These are phyloP conservation scores for Sextonia rubra DNA, from an alignment of 164 flowering plant species.

Conservation along the genomic window DNA sequence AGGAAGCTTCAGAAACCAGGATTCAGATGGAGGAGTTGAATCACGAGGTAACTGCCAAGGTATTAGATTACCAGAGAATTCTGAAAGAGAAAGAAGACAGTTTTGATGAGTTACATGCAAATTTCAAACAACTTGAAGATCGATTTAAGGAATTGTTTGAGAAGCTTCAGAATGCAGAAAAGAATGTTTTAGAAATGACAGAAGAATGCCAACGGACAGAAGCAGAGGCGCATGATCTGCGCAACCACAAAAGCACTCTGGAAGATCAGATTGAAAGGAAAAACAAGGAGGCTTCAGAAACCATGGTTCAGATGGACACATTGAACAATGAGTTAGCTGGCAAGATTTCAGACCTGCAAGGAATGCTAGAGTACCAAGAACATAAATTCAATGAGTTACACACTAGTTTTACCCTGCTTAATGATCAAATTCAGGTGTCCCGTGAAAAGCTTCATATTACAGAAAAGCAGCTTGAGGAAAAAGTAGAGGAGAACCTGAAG, in stretches of 20 bases:
- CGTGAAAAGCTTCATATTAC: slow-evolving; percentile 19
- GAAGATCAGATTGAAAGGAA: slow-evolving; percentile 28
- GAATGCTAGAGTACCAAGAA: slow-evolving; percentile 13
- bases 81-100: slow-evolving; percentile 10
- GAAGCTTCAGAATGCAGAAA: slow-evolving; percentile 12
- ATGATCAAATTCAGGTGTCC: slow-evolving; percentile 9
- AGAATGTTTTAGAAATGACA: slow-evolving; percentile 8
- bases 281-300: slow-evolving; percentile 7
- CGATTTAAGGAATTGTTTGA: slow-evolving; percentile 1
- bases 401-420: slow-evolving; percentile 8
- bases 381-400: slow-evolving; percentile 2
- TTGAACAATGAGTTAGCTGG: background rate
- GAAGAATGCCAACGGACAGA: slow-evolving; percentile 7
- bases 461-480: slow-evolving; percentile 30
- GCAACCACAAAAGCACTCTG: slow-evolving; percentile 26
- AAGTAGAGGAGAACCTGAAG: slow-evolving; percentile 29
- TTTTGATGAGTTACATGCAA: slow-evolving; percentile 1
- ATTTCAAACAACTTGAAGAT: background rate
- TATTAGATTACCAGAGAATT: slow-evolving; percentile 6
- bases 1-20: slow-evolving; percentile 14
- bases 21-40: slow-evolving; percentile 12
- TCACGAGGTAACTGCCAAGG: slow-evolving; percentile 6
- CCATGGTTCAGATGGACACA: slow-evolving; percentile 7
- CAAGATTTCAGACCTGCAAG: slow-evolving; percentile 1
- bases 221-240: slow-evolving; percentile 19